Evolutionary conservation across 2,329 filamentous ascomycete genomes (phyloP), one percentile per base, ranked within the genome.

Genomic region (Nemania bipapillata): DNA sequence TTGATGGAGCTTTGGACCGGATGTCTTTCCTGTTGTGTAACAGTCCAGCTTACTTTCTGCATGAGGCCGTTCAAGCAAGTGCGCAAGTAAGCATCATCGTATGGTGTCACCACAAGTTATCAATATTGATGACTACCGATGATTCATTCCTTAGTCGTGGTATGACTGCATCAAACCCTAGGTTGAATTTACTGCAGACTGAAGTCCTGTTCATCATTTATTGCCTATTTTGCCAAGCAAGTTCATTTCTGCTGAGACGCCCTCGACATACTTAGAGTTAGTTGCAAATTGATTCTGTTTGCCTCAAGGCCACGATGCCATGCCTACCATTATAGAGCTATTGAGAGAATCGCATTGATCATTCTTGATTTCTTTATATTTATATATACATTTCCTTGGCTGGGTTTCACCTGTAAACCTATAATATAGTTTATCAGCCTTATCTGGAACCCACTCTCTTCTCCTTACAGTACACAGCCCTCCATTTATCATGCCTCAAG

Each of bases 21-120:
- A 57, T 37, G 35, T 40, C 24, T 49, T 32, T 3, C 32, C 20
- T 30, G 59, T 35, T 58, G 59, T 67, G 60, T 63, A 67, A 64
- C 59, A 4, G 15, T 40, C 35, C 37, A 50, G 53, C 58, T 67
- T 35, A 66, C 30, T n/a, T 55, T n/a, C n/a, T 52, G 57, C 42
- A 52, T 53, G n/a, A 8, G 5, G 26, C 47, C 20, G 17, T 50
- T 58, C 58, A 40, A 55, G 49, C 30, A n/a, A 52, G 15, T 40
- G 20, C 15, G 12, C 26, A 12, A 22, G 54, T 60, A 52, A 42
- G 42, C 40, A 17, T 17, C 37, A 4, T 45, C 26, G 26, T n/a
- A 42, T 24, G 24, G 30, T 32, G 26, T 47, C 26, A 30, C 22
- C 22, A 20, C n/a, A 17, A 24, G 12, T 37, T 47, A 26, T 45